Evolutionary conservation across 2,329 filamentous ascomycete genomes (phyloP), one percentile per base, ranked within the genome.

Genomic region (Cladosporium sp.): DNA sequence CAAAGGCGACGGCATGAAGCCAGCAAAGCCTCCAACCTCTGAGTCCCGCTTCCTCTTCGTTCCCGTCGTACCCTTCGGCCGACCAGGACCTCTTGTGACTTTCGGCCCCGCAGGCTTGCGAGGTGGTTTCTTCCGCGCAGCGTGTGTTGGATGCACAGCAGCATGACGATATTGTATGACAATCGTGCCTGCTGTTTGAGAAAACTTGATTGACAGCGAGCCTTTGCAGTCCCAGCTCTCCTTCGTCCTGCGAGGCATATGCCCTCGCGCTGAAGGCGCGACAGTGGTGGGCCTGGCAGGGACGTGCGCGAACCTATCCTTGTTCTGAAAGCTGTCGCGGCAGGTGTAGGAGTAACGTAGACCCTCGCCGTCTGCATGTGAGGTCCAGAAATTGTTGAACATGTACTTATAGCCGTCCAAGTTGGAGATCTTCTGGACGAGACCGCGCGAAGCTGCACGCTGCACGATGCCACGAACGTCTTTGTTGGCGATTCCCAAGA

Each of bases 241-340:
- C 44, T 58, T 65, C 61, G 15, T 48, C 57, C 40, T 61, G 34
- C 61, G 51, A 47, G 35, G 60, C 59, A 55, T 65, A 25, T n/a
- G 22, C 4, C 22, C 24, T 4, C 9, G 13, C 65, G 28, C 62
- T 0, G 10, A 10, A 15, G 36, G 28, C 6, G 32, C 49, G 44
- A 66, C 64, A 49, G 68, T 68, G 49, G 63, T 58, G 8, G 65
- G 65, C 17, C 68, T 61, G 13, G 64, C 61, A 51, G 66, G 69
- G 15, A 65, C 69, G 58, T 79, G 78, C 7, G 76, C 76, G 44
- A 75, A 75, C 47, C 77, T 71, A 63, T 78, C 77, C 62, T 79
- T 79, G 65, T 79, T 79, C 65, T 78, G 73, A 65, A 78, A 70
- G 63, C 74, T 77, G 68, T 79, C 77, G 64, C 78, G 77, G 66